Base-by-base conservation (phyloP, 2,329 filamentous ascomycete genomes). In the Pyrenophora teres region DNA sequence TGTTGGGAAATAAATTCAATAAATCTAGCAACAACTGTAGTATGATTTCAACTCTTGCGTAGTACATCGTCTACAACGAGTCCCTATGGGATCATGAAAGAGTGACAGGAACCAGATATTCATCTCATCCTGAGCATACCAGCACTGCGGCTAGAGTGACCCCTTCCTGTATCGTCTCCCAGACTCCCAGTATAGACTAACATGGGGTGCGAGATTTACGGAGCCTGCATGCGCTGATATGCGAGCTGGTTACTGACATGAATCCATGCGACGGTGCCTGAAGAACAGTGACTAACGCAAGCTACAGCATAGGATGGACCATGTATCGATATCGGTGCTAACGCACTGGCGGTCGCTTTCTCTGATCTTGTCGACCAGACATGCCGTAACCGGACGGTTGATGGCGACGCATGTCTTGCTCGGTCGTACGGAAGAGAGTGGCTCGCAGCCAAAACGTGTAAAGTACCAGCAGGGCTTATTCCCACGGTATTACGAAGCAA, bases 371-470 rank as follows among this genome's bases (percentile, higher is more conserved):
- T 39, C 30, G 18, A 46, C 33, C 21, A 40, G 25, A 48, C 52
- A 40, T 41, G 49, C 32, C 23, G 32, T 31, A 40, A 27, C 25
- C 30, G 16, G 18, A 9, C 32, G 30, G 39, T 38, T 35, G 38
- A 16, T n/a, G 16, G 40, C 44, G 42, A 44, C 36, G 40, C 35
- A 42, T 27, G 31, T 47, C 50, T 40, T 54, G 43, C 39, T 33
- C 35, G 12, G 30, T 49, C 18, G 21, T 40, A 30, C 43, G 45
- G 40, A 51, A 46, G 40, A 52, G 46, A 46, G 48, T 44, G 48
- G 48, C 48, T 47, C 48, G 31, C 43, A 47, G 52, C 55, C 55
- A 56, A 57, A 41, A 52, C 50, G 41, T 51, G 31, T 50, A 30
- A 38, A 16, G 15, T 33, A 18, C 23, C 49, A 40, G 31, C 44